A percentile compares a stretch with the other conserved stretches of the same genome.
Conservation (phyloP, 2,329 filamentous ascomycete species). For the Diatrype stigma region DNA sequence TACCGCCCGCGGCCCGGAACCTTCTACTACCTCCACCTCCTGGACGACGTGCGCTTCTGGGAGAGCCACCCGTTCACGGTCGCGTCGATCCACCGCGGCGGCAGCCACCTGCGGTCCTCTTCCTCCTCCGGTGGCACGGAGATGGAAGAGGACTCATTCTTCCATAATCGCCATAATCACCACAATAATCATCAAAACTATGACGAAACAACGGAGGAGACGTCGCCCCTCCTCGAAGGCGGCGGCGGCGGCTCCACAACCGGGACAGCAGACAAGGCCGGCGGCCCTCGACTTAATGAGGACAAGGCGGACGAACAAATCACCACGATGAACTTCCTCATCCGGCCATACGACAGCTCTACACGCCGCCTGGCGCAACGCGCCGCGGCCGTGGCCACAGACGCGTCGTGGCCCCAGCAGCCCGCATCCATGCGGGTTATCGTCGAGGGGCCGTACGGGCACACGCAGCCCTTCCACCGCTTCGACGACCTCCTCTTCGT, state of each 20-base stretch:
- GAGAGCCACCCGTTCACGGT: slow-evolving; percentile 49
- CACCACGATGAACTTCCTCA: slow-evolving; percentile 37
- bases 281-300: no score
- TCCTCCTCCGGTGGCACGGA: not conserved
- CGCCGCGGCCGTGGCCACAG: slow-evolving; percentile 18
- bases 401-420: slow-evolving; percentile 17
- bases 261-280: no score
- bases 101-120: no score
- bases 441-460: slow-evolving; percentile 43
- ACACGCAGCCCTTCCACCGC: slow-evolving; percentile 32
- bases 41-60: slow-evolving; percentile 38
- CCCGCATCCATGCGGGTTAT: slow-evolving; percentile 30
- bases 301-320: no score
- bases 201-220: slow-evolving; percentile 19
- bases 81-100: slow-evolving; percentile 24
- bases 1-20: slow-evolving; percentile 37
- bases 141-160: no score
- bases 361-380: slow-evolving; percentile 32
- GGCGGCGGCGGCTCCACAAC: not conserved
- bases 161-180: not conserved
- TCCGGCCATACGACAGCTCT: slow-evolving; percentile 42
- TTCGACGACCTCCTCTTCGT: slow-evolving; percentile 40
- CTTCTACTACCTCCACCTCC: slow-evolving; percentile 42
- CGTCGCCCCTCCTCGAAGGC: slow-evolving; percentile 25
- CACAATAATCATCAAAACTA: not conserved